Evolutionary conservation across 2,329 filamentous ascomycete genomes (phyloP).

Genomic region (Aspergillus vadensis): DNA sequence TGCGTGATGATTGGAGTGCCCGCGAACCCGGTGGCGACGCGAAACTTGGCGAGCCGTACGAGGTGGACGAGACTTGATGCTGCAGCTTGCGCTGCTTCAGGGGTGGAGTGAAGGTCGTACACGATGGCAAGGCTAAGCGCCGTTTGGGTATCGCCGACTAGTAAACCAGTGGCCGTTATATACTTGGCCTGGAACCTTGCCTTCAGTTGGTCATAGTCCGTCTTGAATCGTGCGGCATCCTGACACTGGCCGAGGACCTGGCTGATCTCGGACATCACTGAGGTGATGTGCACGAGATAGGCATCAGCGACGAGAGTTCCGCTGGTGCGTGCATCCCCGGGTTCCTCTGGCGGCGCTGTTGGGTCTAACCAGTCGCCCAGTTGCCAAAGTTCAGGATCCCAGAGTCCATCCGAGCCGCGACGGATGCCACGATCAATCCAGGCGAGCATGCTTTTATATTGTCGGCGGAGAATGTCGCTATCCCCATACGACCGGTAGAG

Average conservation of each 20-base stretch:
- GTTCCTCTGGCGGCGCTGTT: slow-evolving; percentile 36
- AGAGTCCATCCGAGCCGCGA: slow-evolving; percentile 37
- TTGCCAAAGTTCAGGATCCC: slow-evolving; percentile 38
- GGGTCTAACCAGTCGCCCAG: slow-evolving; percentile 49
- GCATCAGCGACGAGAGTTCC: slow-evolving; percentile 42
- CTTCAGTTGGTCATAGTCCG: slow-evolving; percentile 21
- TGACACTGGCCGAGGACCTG: slow-evolving; percentile 23
- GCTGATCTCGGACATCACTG: slow-evolving; percentile 33
- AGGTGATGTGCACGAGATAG: slow-evolving; percentile 41
- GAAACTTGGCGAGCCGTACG: slow-evolving; percentile 31
- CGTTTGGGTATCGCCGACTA: slow-evolving; percentile 38
- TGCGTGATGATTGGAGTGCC: slow-evolving; percentile 35
- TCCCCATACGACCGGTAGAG: slow-evolving; percentile 41
- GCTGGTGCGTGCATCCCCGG: slow-evolving; percentile 37
- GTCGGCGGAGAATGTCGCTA: slow-evolving; percentile 34
- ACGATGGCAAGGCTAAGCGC: slow-evolving; percentile 28
- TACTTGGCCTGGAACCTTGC: slow-evolving; percentile 34
- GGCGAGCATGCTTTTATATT: slow-evolving; percentile 39
- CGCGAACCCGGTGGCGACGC: slow-evolving; percentile 40
- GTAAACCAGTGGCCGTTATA: slow-evolving; percentile 29
- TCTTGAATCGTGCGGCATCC: slow-evolving; percentile 25
- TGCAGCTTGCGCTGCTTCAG: slow-evolving; percentile 9
- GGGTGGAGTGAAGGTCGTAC: slow-evolving; percentile 27
- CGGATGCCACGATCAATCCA: slow-evolving; percentile 41
- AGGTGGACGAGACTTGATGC: slow-evolving; percentile 18